A percentile compares a stretch with the other conserved stretches of the same genome.
These are phyloP conservation scores for Colletotrichum camelliae DNA, from an alignment of 2,329 filamentous ascomycete genomes.

Conservation along the genomic window DNA sequence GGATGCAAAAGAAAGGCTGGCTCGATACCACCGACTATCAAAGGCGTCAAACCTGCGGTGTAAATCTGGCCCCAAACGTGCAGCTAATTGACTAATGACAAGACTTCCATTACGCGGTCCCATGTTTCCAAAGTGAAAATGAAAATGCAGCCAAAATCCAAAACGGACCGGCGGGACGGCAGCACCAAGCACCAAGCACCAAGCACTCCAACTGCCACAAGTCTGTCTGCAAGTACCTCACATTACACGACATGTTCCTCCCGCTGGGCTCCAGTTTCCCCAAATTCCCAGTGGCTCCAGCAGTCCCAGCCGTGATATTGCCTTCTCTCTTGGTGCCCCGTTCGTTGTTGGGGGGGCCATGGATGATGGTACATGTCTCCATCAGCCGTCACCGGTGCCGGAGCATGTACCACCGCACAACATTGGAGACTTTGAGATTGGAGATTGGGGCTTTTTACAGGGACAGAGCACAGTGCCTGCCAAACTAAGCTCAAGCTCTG, in stretches of 20 bases:
- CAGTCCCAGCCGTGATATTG: background rate
- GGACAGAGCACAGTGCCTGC: background rate
- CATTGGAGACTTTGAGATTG: background rate
- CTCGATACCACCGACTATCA: background rate
- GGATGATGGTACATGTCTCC: background rate
- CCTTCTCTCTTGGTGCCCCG: background rate
- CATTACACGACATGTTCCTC: background rate
- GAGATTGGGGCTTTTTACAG: background rate
- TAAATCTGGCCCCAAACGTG: background rate
- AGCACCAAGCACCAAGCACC: background rate
- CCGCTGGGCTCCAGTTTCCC: background rate
- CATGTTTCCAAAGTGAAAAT: background rate
- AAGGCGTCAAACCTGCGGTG: background rate
- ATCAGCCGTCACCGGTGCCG: background rate
- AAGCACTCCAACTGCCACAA: background rate
- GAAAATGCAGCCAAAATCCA: background rate
- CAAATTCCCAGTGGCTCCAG: background rate
- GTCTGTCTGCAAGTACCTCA: background rate
- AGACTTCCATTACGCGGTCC: conserved; percentile 3
- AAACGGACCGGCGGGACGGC: background rate
- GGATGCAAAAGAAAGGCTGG: background rate
- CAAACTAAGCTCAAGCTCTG: background rate
- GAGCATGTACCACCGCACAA: background rate
- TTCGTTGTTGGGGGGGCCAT: background rate
- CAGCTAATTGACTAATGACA: background rate